Base-by-base conservation (phyloP, 1,139 yeast species). In the Lodderomyces parapsilosis region DNA sequence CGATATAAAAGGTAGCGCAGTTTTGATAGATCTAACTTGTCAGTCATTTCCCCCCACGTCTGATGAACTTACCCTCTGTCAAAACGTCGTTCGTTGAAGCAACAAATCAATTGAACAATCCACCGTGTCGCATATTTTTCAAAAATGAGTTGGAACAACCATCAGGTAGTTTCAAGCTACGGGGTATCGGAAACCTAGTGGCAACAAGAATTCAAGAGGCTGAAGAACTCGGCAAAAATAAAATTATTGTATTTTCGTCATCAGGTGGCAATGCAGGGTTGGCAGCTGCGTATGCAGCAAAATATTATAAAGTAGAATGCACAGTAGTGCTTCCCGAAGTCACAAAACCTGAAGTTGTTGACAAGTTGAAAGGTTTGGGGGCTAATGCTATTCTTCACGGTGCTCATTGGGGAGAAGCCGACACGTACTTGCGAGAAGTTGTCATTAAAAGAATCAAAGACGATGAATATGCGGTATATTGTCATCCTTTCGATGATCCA, bases 221-320 rank as follows among this genome's bases (percentile, higher is more conserved):
- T 2, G 45, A 49, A 14, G 43, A 33, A 4, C 42, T 42, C n/a
- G 54, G 50, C 7, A 55, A 55, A 6, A 42, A 50, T 4, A 45
- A 46, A 13, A 56, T 66, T 10, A 62, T 59, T 15, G 66, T 69
- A 5, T 69, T 62, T 47, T 69, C 73, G n/a, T 66, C 74, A 3
- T 64, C 71, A 38, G 76, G 76, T 6, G 76, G 76, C 5, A 71
- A 71, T 49, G 76, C 76, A n/a, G 76, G 76, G 0, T 55, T 71
- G 37, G 74, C 76, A 10, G 76, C 75, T 9, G 76, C 74, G 2
- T 70, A 65, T 44, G 61, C 66, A 43, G 60, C 69, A 2, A 48
- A 52, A 22, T 54, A 50, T 44, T 66, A 57, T 46, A 43, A 50
- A 2, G 54, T 68, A 3, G 47, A 52, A 32, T 69, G 76, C 45